Conservation (phyloP, 2,329 filamentous ascomycete genomes). For the Aspergillus sp. region DNA sequence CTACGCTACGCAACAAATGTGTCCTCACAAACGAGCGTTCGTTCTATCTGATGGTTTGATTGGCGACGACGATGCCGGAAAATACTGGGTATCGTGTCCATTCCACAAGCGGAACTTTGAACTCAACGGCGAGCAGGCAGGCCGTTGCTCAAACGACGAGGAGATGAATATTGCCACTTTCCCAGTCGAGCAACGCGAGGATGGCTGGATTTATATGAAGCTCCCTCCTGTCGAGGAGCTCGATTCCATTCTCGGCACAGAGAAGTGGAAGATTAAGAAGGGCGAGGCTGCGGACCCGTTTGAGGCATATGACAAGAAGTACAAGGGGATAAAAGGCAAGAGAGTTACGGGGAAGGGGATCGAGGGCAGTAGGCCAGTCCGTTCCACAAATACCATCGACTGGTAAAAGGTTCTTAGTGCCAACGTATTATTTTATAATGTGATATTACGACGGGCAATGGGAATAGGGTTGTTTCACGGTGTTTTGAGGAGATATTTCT, state of each 20-base stretch:
- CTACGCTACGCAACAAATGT: conserved; percentile 92
- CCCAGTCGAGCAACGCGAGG: conserved; percentile 69
- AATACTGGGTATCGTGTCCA: conserved; percentile 84
- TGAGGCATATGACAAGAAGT: conserved; percentile 56
- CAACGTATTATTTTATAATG: background rate
- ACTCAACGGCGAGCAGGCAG: conserved; percentile 64
- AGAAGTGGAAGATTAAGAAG: conserved; percentile 74
- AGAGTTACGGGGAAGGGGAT: conserved; percentile 39
- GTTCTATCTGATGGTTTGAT: conserved; percentile 84
- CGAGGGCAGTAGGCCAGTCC: conserved; percentile 11
- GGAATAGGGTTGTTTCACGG: conserved; percentile 3
- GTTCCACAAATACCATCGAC: conserved; percentile 32
- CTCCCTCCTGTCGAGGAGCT: conserved; percentile 79
- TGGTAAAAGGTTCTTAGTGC: conserved; percentile 25
- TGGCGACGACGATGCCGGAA: conserved; percentile 59
- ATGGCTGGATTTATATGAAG: conserved; percentile 77
- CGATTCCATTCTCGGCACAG: conserved; percentile 74
- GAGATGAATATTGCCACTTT: conserved; percentile 81
- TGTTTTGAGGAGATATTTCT: background rate
- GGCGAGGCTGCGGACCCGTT: conserved; percentile 63
- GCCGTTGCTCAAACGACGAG: conserved; percentile 72
- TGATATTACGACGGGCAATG: background rate
- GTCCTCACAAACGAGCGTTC: conserved; percentile 86
- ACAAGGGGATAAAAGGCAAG: conserved; percentile 56
- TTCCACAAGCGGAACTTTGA: conserved; percentile 90